These are phyloP conservation scores for Cordyceps javanica DNA, from an alignment of 2,329 filamentous ascomycete species.

Conservation along the genomic window DNA sequence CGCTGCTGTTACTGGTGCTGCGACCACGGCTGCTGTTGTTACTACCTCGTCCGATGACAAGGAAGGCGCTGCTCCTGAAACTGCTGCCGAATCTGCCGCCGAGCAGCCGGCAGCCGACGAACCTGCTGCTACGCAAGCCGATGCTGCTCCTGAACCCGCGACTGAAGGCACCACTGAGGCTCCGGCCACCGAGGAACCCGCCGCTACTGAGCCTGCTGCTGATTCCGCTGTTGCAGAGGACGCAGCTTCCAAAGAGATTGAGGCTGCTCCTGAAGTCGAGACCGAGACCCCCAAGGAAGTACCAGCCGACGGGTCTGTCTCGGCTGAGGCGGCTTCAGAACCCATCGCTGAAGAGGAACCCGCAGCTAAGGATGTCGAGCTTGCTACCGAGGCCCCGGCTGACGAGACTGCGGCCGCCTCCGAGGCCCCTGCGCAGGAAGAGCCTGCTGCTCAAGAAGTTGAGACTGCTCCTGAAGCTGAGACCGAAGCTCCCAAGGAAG, in stretches of 20 bases:
- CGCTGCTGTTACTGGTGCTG: not conserved
- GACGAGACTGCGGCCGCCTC: not conserved
- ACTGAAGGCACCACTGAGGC: too few species aligned
- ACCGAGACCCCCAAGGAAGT: not conserved
- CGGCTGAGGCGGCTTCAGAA: not conserved
- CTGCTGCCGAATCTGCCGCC: not conserved
- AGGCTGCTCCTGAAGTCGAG: not conserved
- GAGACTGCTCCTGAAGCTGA: conserved; percentile 8
- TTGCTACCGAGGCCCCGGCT: not conserved
- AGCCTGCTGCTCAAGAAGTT: not conserved
- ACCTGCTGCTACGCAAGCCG: not conserved
- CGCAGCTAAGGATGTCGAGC: conserved; percentile 4
- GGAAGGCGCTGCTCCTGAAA: conserved; percentile 2
- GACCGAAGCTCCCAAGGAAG: conserved; percentile 2
- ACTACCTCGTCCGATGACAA: conserved; percentile 2
- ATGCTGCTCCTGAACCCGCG: not conserved
- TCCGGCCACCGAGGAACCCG: not conserved
- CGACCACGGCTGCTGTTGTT: conserved; percentile 1
- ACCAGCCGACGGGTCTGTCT: not conserved
- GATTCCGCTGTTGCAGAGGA: not conserved
- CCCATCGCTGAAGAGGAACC: not conserved
- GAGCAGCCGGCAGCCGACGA: not conserved
- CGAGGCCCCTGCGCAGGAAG: conserved; percentile 9
- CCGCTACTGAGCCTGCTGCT: conserved; percentile 7
- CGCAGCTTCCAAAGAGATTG: not conserved